Evolutionary conservation across 495 filamentous ascomycete species (phyloP).

Genomic region (Penicillium chermesinum): DNA sequence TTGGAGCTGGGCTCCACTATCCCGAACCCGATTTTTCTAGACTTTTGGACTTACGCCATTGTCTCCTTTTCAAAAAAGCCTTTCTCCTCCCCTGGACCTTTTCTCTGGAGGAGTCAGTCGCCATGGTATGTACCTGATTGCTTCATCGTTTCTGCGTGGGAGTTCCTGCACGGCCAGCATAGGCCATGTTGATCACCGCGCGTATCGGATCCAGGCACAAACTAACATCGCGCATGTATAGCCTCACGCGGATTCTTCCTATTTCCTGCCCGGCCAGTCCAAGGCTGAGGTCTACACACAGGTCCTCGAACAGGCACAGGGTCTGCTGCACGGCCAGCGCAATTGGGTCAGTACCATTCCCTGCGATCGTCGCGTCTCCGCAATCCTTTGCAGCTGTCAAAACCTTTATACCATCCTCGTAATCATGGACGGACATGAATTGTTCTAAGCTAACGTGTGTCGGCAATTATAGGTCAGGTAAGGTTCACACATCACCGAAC

Average conservation of each 20-base stretch:
- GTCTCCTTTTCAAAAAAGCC: not conserved
- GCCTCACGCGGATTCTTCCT: slow-evolving; percentile 86
- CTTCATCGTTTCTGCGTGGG: not conserved
- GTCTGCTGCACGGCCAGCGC: slow-evolving; percentile 69
- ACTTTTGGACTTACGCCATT: not conserved
- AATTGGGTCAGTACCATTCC: slow-evolving; percentile 71
- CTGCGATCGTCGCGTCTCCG: slow-evolving; percentile 2
- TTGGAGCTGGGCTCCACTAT: not conserved
- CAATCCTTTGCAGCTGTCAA: not conserved
- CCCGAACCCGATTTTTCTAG: not conserved
- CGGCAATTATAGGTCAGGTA: slow-evolving; percentile 54
- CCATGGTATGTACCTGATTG: slow-evolving; percentile 4
- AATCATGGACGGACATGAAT: too few species aligned
- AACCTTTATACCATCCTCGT: not conserved
- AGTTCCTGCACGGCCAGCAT: not conserved
- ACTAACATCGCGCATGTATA: slow-evolving; percentile 22
- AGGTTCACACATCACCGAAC: slow-evolving; percentile 11
- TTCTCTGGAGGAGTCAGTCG: not conserved
- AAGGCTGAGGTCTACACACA: slow-evolving; percentile 76
- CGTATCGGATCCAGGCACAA: not conserved
- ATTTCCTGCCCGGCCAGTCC: slow-evolving; percentile 57
- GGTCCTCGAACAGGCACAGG: slow-evolving; percentile 63
- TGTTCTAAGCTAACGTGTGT: slow-evolving; percentile 7
- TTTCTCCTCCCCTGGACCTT: not conserved
- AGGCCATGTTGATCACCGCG: not conserved